Evolutionary conservation across 176 grass and related monocot species (phyloP).

Genomic region (Cenchrus fungigraminus): DNA sequence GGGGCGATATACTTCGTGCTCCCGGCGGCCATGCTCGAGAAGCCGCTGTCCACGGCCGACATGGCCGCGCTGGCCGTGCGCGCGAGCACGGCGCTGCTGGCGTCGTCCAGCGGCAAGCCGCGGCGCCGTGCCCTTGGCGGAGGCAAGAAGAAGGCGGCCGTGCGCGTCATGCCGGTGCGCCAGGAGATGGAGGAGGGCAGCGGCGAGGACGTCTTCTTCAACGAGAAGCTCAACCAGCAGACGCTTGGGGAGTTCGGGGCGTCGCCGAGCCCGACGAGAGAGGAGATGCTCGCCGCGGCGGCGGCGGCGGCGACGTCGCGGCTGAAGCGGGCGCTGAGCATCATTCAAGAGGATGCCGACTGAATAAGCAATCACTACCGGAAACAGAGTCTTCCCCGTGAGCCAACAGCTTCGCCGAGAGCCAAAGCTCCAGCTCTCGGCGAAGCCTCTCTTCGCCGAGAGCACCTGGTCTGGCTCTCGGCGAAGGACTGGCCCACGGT

Average conservation of each 20-base stretch:
- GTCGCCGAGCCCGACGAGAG: neutral
- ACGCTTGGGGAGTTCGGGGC: conserved; percentile 11
- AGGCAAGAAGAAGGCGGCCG: neutral
- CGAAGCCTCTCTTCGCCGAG: no score
- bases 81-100: conserved; percentile 46
- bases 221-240: conserved; percentile 42
- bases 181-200: neutral
- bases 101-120: neutral
- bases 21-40: conserved; percentile 37
- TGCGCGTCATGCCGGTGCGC: conserved; percentile 24
- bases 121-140: neutral
- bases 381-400: no score
- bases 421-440: no score
- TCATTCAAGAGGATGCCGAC: no score
- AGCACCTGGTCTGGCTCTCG: no score
- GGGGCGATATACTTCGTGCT: conserved; percentile 66
- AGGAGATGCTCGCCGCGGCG: neutral
- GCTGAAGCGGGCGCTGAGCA: no score
- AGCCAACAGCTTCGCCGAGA: no score
- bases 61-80: conserved; percentile 53
- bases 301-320: neutral
- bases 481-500: neutral
- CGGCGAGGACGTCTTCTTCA: neutral
- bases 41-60: conserved; percentile 36
- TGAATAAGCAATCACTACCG: no score